Conservation (phyloP, 2,329 filamentous ascomycete genomes). For the Xylaria digitata region DNA sequence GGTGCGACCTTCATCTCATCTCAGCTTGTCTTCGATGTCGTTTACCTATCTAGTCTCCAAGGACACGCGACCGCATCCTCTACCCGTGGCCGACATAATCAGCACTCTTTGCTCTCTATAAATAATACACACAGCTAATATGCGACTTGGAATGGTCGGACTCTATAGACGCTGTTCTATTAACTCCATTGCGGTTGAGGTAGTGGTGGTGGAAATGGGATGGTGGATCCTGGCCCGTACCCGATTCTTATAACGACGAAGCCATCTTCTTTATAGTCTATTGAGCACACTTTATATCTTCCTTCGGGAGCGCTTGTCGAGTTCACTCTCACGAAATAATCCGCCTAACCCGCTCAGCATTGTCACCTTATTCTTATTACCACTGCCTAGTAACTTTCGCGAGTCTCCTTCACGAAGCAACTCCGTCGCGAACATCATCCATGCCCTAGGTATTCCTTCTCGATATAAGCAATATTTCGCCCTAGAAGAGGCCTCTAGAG, state of each 20-base stretch:
- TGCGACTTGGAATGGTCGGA: constrained; percentile 35
- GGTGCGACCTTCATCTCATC: constrained; percentile 40
- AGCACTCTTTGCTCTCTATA: constrained; percentile 8
- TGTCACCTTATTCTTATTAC: constrained; percentile 3
- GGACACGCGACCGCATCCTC: constrained; percentile 25
- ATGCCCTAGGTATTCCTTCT: constrained; percentile 11
- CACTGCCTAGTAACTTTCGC: constrained; percentile 13
- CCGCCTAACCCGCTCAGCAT: neutral
- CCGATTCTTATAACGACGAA: constrained; percentile 37
- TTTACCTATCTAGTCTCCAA: constrained; percentile 20
- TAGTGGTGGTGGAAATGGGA: constrained; percentile 36
- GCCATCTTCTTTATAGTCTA: constrained; percentile 11
- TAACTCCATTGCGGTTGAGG: constrained; percentile 34
- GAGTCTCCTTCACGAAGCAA: constrained; percentile 18
- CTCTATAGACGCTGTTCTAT: constrained; percentile 23
- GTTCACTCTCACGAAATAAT: constrained; percentile 1
- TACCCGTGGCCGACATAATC: constrained; percentile 19
- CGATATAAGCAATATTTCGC: constrained; percentile 14
- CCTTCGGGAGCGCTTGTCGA: constrained; percentile 14
- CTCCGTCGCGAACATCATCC: constrained; percentile 1
- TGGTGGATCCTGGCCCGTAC: constrained; percentile 38
- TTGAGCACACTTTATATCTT: constrained; percentile 7
- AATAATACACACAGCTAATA: constrained; percentile 15
- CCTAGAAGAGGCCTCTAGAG: neutral
- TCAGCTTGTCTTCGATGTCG: constrained; percentile 36